Percentiles rank a stretch among this genome's conserved stretches.
These are phyloP conservation scores for Erythrobasidium hasegawianum DNA, from an alignment of 1,284 basidiomycete species.

Conservation along the genomic window DNA sequence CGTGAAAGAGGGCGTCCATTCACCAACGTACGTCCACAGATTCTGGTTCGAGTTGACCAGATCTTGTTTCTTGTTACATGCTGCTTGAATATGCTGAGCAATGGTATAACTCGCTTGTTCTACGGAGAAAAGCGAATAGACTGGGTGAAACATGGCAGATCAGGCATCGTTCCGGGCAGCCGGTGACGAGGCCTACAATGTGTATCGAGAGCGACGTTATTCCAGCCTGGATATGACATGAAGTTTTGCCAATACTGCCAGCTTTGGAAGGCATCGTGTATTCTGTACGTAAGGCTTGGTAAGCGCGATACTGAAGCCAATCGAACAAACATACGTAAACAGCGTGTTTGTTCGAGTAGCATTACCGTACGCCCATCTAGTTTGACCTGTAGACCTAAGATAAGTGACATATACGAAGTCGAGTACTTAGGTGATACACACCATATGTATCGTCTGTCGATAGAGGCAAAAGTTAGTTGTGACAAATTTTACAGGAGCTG, in stretches of 20 bases:
- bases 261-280: conserved; percentile 81
- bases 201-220: conserved; percentile 67
- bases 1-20: conserved; percentile 47
- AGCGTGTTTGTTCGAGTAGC: conserved; percentile 5
- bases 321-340: no score
- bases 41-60: conserved; percentile 38
- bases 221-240: conserved; percentile 55
- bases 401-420: no score
- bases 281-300: conserved; percentile 25
- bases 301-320: no score
- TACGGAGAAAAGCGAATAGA: conserved; percentile 15
- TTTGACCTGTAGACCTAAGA: no score
- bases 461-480: no score
- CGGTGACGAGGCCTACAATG: conserved; percentile 45
- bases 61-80: conserved; percentile 41
- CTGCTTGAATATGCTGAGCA: conserved; percentile 39
- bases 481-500: no score
- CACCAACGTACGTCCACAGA: conserved; percentile 45
- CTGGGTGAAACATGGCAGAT: not conserved
- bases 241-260: conserved; percentile 70
- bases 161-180: no score
- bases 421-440: no score
- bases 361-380: conserved; percentile 18
- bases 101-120: conserved; percentile 10
- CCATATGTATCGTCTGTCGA: conserved; percentile 21